Evolutionary conservation across 2,329 filamentous ascomycete genomes (phyloP).

Genomic region (Neofusicoccum parvum): DNA sequence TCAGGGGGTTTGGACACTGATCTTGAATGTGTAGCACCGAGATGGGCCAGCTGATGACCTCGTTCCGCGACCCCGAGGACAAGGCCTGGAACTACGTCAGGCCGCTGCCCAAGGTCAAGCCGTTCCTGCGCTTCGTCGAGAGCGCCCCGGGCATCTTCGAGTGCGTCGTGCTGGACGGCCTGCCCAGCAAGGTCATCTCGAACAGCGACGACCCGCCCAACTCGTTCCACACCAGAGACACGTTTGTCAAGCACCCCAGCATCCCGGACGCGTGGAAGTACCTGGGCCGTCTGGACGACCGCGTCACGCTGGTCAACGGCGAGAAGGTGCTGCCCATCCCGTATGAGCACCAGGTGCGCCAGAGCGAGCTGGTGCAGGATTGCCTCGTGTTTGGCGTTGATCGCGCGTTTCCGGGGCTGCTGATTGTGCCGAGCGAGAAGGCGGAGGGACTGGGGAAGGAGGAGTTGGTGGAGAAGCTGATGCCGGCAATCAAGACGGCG

Average conservation of each 20-base stretch:
- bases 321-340: conserved; percentile 54
- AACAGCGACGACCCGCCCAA: conserved; percentile 48
- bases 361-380: conserved; percentile 57
- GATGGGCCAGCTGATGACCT: conserved; percentile 64
- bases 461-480: conserved; percentile 52
- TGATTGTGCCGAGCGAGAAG: conserved; percentile 56
- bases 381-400: conserved; percentile 61
- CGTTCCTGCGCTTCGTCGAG: conserved; percentile 30
- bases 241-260: conserved; percentile 50
- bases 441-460: conserved; percentile 45
- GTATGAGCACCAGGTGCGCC: conserved; percentile 58
- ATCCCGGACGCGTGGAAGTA: conserved; percentile 52
- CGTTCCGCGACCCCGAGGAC: conserved; percentile 54
- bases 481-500: conserved; percentile 53
- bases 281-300: conserved; percentile 50
- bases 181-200: conserved; percentile 34
- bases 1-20: too few relatives aligned
- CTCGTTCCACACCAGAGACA: conserved; percentile 53
- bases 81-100: conserved; percentile 64
- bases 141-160: conserved; percentile 1
- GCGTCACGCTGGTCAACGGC: conserved; percentile 51
- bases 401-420: conserved; percentile 54
- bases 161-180: conserved; percentile 33
- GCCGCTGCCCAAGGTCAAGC: conserved; percentile 41
- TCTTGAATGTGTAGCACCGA: conserved; percentile 48